phyloP scores from a whole-genome alignment of 2,329 filamentous ascomycete species.

The Fusarium tupiense region DNA sequence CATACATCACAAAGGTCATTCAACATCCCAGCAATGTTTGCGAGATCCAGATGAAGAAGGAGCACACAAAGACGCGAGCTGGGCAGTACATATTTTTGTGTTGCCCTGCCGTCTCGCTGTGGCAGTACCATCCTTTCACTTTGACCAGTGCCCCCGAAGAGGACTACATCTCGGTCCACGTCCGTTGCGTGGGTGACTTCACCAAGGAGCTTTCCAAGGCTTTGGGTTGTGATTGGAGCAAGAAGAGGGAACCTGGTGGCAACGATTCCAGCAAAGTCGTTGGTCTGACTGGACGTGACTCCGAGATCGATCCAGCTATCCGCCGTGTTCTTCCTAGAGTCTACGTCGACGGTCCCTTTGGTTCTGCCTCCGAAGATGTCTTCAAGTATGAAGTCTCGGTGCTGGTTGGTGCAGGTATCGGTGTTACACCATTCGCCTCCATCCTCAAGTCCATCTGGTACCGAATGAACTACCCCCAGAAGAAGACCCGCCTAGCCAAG shows the following conservation, averaged over 20 bases:
- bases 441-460: constrained; percentile 95
- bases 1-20: constrained; percentile 87
- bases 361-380: constrained; percentile 86
- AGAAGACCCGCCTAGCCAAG: constrained; percentile 81
- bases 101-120: constrained; percentile 85
- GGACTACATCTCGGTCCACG: constrained; percentile 88
- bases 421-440: constrained; percentile 86
- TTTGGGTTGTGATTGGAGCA: constrained; percentile 79
- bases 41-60: constrained; percentile 93
- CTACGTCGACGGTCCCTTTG: constrained; percentile 87
- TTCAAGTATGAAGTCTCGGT: constrained; percentile 88
- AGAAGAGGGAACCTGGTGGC: constrained; percentile 42
- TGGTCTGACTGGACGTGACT: constrained; percentile 69
- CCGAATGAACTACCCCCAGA: constrained; percentile 86
- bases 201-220: constrained; percentile 75
- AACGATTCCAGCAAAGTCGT: constrained; percentile 71
- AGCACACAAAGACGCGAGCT: constrained; percentile 81
- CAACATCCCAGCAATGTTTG: constrained; percentile 90
- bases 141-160: constrained; percentile 88
- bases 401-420: constrained; percentile 84
- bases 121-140: constrained; percentile 91
- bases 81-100: constrained; percentile 92
- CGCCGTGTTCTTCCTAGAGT: constrained; percentile 79
- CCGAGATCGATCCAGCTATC: constrained; percentile 73
- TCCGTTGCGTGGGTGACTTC: constrained; percentile 85